These are phyloP conservation scores for Kluyveromyces wickerhamii DNA, from an alignment of 805 yeast genomes.

Conservation along the genomic window DNA sequence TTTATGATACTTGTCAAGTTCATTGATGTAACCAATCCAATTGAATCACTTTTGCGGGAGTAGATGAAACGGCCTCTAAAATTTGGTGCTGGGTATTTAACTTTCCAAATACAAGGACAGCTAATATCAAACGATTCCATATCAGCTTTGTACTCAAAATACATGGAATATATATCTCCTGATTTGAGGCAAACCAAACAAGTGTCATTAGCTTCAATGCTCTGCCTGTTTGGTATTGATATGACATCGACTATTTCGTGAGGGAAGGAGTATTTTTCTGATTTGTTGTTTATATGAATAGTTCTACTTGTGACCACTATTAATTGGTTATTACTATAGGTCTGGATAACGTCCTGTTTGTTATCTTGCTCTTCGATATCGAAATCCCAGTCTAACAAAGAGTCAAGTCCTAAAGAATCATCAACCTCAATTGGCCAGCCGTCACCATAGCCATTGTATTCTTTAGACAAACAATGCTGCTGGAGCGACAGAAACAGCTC, in stretches of 20 bases:
- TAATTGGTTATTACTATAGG: background rate
- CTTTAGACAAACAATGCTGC: background rate
- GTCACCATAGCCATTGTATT: background rate
- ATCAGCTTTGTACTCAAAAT: background rate
- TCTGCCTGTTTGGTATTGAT: background rate
- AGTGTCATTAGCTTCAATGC: background rate
- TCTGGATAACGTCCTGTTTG: too few species aligned
- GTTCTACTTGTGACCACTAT: slow-evolving; percentile 2
- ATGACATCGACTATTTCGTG: background rate
- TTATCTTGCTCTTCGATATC: slow-evolving; percentile 1
- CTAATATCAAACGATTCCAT: background rate
- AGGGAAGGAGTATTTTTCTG: background rate
- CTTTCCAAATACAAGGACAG: background rate
- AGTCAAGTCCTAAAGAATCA: slow-evolving; percentile 3
- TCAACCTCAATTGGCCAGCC: slow-evolving; percentile 3
- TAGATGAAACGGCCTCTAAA: background rate
- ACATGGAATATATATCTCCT: slow-evolving; percentile 3
- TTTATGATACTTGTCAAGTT: background rate
- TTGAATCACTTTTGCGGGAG: background rate
- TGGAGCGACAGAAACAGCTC: background rate
- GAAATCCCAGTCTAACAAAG: slow-evolving; percentile 5
- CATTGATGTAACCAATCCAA: slow-evolving; percentile 1
- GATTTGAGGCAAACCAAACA: background rate
- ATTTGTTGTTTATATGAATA: background rate
- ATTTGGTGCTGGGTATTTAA: background rate